Base-by-base conservation (phyloP, 2,329 filamentous ascomycete genomes). In the Sclerotinia borealis region DNA sequence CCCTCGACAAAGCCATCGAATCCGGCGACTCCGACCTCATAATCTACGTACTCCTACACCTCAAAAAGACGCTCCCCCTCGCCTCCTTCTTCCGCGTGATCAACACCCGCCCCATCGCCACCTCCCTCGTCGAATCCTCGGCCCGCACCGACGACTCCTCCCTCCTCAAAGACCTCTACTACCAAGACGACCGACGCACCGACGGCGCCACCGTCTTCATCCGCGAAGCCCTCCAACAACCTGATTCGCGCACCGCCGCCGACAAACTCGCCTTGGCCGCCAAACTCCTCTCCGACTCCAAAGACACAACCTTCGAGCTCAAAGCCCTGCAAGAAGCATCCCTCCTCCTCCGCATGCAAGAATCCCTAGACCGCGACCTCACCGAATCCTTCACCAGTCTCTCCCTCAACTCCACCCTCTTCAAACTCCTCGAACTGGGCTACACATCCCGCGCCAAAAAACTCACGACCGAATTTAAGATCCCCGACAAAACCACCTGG, bases 1-100 rank as follows among this genome's bases (percentile, higher is more conserved):
- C 95, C 0, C 84, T 99, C 0, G 93, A 98, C 79, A 99, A 98
- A 76, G 93, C 95, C 11, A 91, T 98, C 64, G 92, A 97, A 75
- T 96, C 91, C 65, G 93, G 93, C 22, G 95, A 99, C 73, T 93
- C 93, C 0, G 95, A 99, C 69, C 83, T 99, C 2, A 85, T 96
- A n/a, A 88, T 91, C 70, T 93, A 88, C 72, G 95, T 99, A 6
- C 82, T 99, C 8, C 79, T 96, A 9, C 88, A 93, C 66, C 80
- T 99, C 43, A 95, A 92, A 78, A 92, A 91, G 76, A 96, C 96
- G 74, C 82, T 97, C 9, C 91, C 95, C 0, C 81, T 97, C 2
- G 92, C 93, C 1, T 88, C 85, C 39, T 99, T 99, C 80, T 98
- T 99, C 81, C 87, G 92, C 56, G 88, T 89, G 52, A 92, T 98